Conservation (phyloP, 495 filamentous ascomycete species). For the Hypoxylon intermedium region DNA sequence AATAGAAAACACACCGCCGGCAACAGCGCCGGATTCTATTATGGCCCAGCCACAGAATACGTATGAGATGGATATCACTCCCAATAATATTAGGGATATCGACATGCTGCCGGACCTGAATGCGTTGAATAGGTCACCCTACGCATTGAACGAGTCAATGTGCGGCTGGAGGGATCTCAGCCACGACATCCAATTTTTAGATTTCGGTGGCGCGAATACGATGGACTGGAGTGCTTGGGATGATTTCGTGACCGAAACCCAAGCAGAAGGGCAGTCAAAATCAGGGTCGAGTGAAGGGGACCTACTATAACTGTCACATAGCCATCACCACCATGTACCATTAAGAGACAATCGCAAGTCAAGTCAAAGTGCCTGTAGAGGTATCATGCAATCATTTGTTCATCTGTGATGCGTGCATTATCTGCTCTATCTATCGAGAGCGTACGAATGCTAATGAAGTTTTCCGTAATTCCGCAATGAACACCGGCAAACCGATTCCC, state of each 20-base stretch:
- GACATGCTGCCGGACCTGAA: slow-evolving; percentile 13
- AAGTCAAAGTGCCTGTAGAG: no score
- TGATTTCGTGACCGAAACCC: slow-evolving; percentile 44
- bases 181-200: slow-evolving; percentile 30
- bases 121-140: slow-evolving; percentile 20
- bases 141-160: slow-evolving; percentile 22
- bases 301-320: slow-evolving; percentile 9
- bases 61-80: slow-evolving; percentile 15
- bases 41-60: slow-evolving; percentile 6
- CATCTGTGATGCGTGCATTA: slow-evolving; percentile 26
- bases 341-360: neutral
- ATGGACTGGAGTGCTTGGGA: slow-evolving; percentile 46
- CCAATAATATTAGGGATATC: slow-evolving; percentile 3
- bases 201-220: slow-evolving; percentile 6
- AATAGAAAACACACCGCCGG: neutral
- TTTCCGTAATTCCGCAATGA: slow-evolving; percentile 61
- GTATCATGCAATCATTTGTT: slow-evolving; percentile 13
- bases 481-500: slow-evolving; percentile 60
- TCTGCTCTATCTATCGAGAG: slow-evolving; percentile 44
- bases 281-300: slow-evolving; percentile 34
- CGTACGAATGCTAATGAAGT: slow-evolving; percentile 51
- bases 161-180: slow-evolving; percentile 34
- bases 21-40: neutral
- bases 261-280: slow-evolving; percentile 24
- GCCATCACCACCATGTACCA: slow-evolving; percentile 3